phyloP scores from a whole-genome alignment of 108 stramenopile genomes.

The Cafeteria roenbergensis region DNA sequence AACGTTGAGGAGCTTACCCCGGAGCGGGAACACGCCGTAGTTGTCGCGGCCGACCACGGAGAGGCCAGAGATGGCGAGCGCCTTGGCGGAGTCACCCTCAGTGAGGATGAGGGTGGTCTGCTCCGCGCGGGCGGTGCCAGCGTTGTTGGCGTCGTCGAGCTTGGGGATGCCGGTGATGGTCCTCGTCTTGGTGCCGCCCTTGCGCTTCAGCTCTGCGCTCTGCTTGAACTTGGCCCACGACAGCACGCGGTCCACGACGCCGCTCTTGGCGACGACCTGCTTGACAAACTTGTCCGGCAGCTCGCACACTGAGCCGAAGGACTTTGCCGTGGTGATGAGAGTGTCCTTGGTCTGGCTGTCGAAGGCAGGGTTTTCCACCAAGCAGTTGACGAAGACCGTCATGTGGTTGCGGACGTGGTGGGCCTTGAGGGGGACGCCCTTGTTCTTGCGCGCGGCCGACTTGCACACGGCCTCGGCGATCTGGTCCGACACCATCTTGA shows the following conservation, averaged over 20 bases:
- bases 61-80: conserved; percentile 79
- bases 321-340: conserved; percentile 60
- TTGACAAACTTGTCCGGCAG: conserved; percentile 68
- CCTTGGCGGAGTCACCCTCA: conserved; percentile 97
- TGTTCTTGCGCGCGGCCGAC: conserved; percentile 74
- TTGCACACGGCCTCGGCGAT: conserved; percentile 43
- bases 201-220: conserved; percentile 67
- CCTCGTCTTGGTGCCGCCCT: conserved; percentile 70
- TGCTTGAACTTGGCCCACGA: conserved; percentile 75
- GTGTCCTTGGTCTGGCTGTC: conserved; percentile 95
- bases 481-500: conserved; percentile 71
- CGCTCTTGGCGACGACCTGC: conserved; percentile 65
- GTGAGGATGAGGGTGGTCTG: conserved; percentile 94
- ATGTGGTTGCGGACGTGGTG: conserved; percentile 86
- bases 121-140: conserved; percentile 70
- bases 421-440: conserved; percentile 73
- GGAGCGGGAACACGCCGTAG: conserved; percentile 91
- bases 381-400: conserved; percentile 76
- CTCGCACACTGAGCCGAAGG: conserved; percentile 59
- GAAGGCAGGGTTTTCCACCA: conserved; percentile 89
- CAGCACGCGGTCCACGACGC: conserved; percentile 62
- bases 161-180: conserved; percentile 85
- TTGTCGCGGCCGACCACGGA: conserved; percentile 81
- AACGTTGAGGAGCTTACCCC: conserved; percentile 96
- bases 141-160: conserved; percentile 92